Percentiles rank a stretch among this genome's conserved stretches.
Conservation (phyloP, 371 early-diverging fungal genomes). For the Mortierella sp. region DNA sequence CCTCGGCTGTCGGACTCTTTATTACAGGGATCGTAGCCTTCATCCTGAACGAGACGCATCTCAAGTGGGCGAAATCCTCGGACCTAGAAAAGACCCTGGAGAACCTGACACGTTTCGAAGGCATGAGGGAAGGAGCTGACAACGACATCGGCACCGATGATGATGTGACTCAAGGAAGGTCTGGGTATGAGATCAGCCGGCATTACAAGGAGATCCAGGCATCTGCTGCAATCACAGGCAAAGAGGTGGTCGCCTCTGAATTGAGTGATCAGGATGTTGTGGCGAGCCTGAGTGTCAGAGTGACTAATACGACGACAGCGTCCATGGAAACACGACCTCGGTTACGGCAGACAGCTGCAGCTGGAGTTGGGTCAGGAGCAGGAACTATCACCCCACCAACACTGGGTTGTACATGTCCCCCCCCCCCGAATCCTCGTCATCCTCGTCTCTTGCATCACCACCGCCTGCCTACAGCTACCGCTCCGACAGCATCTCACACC, state of each 20-base stretch:
- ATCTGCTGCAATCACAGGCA: background rate
- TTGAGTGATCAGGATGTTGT: background rate
- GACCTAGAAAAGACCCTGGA: background rate
- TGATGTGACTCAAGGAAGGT: background rate
- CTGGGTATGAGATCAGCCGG: constrained; percentile 17
- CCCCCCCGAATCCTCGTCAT: background rate
- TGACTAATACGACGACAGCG: background rate
- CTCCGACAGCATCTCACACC: background rate
- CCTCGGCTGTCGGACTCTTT: constrained; percentile 17
- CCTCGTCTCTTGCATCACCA: background rate
- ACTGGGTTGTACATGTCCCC: background rate
- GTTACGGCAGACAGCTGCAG: background rate
- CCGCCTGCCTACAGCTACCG: background rate
- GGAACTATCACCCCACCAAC: background rate
- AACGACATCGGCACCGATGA: background rate
- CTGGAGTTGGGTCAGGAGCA: background rate
- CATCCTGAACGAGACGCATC: constrained; percentile 31
- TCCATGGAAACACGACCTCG: background rate
- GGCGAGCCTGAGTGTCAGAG: background rate
- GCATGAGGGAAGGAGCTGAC: background rate
- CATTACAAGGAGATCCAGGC: background rate
- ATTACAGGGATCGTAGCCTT: constrained; percentile 17
- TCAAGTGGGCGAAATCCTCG: constrained; percentile 28
- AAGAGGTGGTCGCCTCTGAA: background rate
- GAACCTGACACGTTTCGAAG: background rate